A percentile compares a stretch with the other conserved stretches of the same genome.
Evolutionary conservation across 2,329 filamentous ascomycete species (phyloP).

Genomic region (Aureobasidium lini): DNA sequence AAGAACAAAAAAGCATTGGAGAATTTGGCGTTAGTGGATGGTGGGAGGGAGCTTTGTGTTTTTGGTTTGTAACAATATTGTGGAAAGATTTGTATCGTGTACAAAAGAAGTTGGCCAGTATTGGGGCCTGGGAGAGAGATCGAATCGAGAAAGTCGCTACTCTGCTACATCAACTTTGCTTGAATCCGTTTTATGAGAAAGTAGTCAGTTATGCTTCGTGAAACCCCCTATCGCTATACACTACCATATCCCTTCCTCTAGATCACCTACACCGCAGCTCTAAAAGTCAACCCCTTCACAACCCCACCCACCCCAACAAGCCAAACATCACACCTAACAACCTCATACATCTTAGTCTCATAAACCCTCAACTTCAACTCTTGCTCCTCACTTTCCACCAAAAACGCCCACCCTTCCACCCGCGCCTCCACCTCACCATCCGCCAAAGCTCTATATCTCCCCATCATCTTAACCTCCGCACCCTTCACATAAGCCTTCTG

Average conservation of each 20-base stretch:
- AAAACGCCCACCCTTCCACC: not conserved
- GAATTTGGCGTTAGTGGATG: not conserved
- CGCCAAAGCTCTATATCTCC: not conserved
- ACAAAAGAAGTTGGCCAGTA: not conserved
- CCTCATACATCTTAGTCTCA: slow-evolving; percentile 35
- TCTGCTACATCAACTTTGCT: not conserved
- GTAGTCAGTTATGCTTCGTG: too few relatives aligned
- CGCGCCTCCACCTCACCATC: not conserved
- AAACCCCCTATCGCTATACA: too few relatives aligned
- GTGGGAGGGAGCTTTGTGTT: not conserved
- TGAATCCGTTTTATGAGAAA: too few relatives aligned
- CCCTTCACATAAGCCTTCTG: not conserved
- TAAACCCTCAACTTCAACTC: slow-evolving; percentile 30
- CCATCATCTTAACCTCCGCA: not conserved
- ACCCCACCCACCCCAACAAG: not conserved
- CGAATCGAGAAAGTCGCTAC: not conserved
- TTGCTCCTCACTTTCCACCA: slow-evolving; percentile 15
- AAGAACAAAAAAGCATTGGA: not conserved
- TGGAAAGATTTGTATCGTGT: not conserved
- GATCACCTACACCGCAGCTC: not conserved
- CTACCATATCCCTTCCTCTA: too few relatives aligned
- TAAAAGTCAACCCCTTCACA: not conserved
- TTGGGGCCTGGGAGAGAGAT: not conserved
- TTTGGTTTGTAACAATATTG: not conserved
- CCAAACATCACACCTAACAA: slow-evolving; percentile 31